phyloP scores from a whole-genome alignment of 1,139 yeast species.

The Hyphopichia wangnamkhiaoensis region DNA sequence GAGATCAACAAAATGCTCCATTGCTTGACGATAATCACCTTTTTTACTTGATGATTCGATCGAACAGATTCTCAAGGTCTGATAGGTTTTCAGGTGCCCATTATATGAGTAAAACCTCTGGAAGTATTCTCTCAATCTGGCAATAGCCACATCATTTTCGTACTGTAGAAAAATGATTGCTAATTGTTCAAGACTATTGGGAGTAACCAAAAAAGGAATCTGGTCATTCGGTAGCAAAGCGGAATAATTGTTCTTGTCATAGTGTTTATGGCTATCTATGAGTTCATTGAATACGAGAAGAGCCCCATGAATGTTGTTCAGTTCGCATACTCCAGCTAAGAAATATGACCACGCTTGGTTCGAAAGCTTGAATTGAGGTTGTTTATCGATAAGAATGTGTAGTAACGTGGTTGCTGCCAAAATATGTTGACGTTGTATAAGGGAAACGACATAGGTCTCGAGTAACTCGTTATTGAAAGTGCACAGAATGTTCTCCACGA shows the following conservation, averaged over 20 bases:
- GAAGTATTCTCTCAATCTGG: conserved; percentile 36
- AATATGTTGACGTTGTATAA: conserved; percentile 17
- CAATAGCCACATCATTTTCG: conserved; percentile 25
- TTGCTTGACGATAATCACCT: conserved; percentile 24
- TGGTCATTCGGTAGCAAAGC: conserved; percentile 18
- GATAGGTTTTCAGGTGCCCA: conserved; percentile 29
- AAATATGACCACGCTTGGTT: conserved; percentile 40
- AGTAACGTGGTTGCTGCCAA: conserved; percentile 24
- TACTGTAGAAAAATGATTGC: conserved; percentile 31
- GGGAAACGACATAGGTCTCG: conserved; percentile 4
- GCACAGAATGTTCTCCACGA: conserved; percentile 6
- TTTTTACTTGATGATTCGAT: conserved; percentile 34
- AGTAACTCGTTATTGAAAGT: not conserved
- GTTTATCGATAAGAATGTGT: conserved; percentile 19
- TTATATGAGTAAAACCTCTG: conserved; percentile 40
- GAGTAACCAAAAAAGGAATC: conserved; percentile 36
- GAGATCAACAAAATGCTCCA: conserved; percentile 26
- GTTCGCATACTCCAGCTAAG: conserved; percentile 25
- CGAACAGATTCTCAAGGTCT: conserved; percentile 24
- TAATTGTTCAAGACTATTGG: conserved; percentile 24
- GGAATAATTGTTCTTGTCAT: conserved; percentile 18
- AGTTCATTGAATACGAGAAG: conserved; percentile 37
- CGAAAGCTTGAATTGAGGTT: conserved; percentile 22
- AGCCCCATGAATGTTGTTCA: conserved; percentile 33
- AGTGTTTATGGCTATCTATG: conserved; percentile 26